Conservation (phyloP, 2,329 filamentous ascomycete species). For the Verticillium nonalfalfae region DNA sequence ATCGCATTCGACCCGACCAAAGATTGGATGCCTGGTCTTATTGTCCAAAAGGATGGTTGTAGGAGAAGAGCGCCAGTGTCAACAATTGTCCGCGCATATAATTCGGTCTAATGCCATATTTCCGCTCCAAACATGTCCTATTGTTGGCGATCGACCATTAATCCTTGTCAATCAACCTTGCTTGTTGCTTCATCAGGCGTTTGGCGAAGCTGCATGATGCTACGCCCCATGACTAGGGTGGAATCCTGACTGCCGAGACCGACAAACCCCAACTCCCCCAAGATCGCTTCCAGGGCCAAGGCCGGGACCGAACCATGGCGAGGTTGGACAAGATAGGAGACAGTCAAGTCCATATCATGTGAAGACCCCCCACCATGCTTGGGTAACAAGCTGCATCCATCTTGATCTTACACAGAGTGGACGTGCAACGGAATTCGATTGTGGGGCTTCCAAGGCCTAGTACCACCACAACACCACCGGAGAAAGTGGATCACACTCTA, state of each 20-base stretch:
- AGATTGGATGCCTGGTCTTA: too few species aligned
- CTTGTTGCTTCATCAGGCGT: neutral
- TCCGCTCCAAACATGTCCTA: neutral
- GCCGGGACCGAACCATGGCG: neutral
- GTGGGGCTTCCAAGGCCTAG: neutral
- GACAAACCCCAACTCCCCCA: neutral
- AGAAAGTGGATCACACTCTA: too few species aligned
- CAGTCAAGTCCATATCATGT: too few species aligned
- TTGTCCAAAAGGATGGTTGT: too few species aligned
- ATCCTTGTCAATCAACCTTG: neutral
- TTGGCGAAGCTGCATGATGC: neutral
- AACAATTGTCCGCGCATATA: neutral
- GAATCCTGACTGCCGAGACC: neutral
- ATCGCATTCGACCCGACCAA: too few species aligned
- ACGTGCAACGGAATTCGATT: neutral
- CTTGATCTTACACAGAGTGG: too few species aligned
- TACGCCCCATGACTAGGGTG: neutral
- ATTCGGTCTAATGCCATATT: neutral
- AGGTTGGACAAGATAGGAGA: neutral
- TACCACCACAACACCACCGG: neutral
- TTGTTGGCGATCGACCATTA: neutral
- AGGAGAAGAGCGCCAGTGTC: neutral
- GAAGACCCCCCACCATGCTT: too few species aligned
- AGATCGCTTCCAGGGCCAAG: neutral
- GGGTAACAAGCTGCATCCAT: too few species aligned